A percentile compares a stretch with the other conserved stretches of the same genome.
These are phyloP conservation scores for Ascocoryne sarcoides DNA, from an alignment of 2,329 filamentous ascomycete genomes.

Conservation along the genomic window DNA sequence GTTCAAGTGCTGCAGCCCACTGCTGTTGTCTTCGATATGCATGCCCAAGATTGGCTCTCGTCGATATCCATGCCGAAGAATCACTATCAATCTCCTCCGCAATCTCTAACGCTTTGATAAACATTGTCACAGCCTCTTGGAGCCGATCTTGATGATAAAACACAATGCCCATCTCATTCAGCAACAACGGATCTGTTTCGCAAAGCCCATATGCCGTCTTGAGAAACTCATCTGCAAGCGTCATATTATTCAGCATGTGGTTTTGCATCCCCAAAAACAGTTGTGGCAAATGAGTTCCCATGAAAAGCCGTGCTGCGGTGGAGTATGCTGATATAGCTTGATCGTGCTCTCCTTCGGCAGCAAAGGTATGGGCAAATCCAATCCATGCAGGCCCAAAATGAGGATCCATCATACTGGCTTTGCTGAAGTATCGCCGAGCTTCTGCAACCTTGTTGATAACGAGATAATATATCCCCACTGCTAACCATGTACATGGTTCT, in stretches of 20 bases:
- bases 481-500: conserved; percentile 86
- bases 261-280: conserved; percentile 98
- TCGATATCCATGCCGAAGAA: conserved; percentile 72
- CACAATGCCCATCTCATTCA: conserved; percentile 96
- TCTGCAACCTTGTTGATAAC: conserved; percentile 83
- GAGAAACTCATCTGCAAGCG: conserved; percentile 86
- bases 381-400: conserved; percentile 98
- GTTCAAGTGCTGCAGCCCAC: conserved; percentile 61
- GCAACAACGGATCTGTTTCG: conserved; percentile 74
- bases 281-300: conserved; percentile 91
- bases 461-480: conserved; percentile 92
- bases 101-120: conserved; percentile 67
- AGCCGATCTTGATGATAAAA: conserved; percentile 83
- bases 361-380: conserved; percentile 96
- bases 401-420: conserved; percentile 93
- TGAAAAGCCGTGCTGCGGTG: conserved; percentile 87
- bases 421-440: conserved; percentile 91
- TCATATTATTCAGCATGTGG: conserved; percentile 90
- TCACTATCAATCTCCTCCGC: conserved; percentile 77
- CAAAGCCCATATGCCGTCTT: conserved; percentile 80
- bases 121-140: conserved; percentile 66
- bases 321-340: conserved; percentile 97
- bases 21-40: conserved; percentile 66
- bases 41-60: conserved; percentile 82
- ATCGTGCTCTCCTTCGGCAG: conserved; percentile 93